Evolutionary conservation across 768 basidiomycete species (phyloP), one percentile per base, ranked within the genome.

Genomic region (Tricholoma terreum): DNA sequence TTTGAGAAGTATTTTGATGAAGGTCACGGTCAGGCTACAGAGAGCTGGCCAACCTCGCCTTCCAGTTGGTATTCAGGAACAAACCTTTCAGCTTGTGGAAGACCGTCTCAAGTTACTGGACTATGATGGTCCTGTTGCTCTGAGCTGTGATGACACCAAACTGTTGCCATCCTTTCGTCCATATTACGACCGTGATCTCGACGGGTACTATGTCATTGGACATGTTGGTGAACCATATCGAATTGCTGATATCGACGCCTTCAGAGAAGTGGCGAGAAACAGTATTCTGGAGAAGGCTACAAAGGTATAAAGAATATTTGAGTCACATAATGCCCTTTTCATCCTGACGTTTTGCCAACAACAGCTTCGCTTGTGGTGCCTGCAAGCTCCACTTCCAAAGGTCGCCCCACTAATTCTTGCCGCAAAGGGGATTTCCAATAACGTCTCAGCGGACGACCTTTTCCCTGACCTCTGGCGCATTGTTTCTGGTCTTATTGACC

Each of bases 391-490:
- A 9, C 52, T 71, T 1, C 71, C 75, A 0, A 64, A 68, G 4
- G 62, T 75, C 0, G 57, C 73, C 0, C 68, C 76, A 0, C 62
- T 76, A 9, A 64, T 76, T 19, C 43, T 76, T 10, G 71, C 74
- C 0, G 69, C 68, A 0, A 54, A 66, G 1, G 58, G 71, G 0
- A 72, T 75, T 35, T 24, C 63, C 0, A 55, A 67, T 3, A 55
- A 50, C 1, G 53, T 68, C 15, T 48, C 57, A 5, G 68, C 70
- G 0, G 42, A 55, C 0, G 30, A 62, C 0, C 65, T 75, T 1
- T 50, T 66, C 14, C 48, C 2, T 3, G 54, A 64, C 10, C 57
- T 59, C 9, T 1, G 38, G 21, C n/a, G 48, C 11, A 59, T 77
- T 12, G 12, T 77, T 2, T 19, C 50, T 17, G 65, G 68, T 1